These are phyloP conservation scores for Paxillus rubicundulus DNA, from an alignment of 768 basidiomycete species.

Conservation along the genomic window DNA sequence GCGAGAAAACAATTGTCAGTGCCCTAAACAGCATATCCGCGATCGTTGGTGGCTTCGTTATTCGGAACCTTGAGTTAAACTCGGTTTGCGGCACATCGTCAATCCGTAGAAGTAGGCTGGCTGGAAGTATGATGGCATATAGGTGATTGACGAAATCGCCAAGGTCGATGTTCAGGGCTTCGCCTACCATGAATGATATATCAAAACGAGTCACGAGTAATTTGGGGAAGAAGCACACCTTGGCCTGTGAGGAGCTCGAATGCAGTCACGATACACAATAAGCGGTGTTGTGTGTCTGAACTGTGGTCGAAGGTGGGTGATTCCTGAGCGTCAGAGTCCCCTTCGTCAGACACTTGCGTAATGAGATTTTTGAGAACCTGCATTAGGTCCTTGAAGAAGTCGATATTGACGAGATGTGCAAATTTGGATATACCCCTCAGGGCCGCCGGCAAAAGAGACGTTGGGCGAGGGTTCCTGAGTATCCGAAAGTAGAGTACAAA, in stretches of 20 bases:
- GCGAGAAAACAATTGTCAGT: constrained; percentile 77
- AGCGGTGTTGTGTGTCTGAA: constrained; percentile 50
- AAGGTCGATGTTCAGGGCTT: constrained; percentile 96
- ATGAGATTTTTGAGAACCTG: constrained; percentile 80
- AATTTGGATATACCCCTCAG: constrained; percentile 91
- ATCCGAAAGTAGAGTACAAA: constrained; percentile 97
- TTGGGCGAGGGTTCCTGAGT: constrained; percentile 79
- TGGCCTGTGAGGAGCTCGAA: constrained; percentile 96
- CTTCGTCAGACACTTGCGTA: constrained; percentile 44
- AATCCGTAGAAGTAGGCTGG: constrained; percentile 64
- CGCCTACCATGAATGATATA: constrained; percentile 50
- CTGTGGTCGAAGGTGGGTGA: constrained; percentile 33
- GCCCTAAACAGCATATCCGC: constrained; percentile 85
- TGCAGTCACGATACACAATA: constrained; percentile 92
- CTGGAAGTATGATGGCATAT: constrained; percentile 76
- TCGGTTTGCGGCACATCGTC: constrained; percentile 46
- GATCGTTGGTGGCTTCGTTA: constrained; percentile 35
- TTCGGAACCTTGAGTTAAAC: constrained; percentile 24
- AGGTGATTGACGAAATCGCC: constrained; percentile 82
- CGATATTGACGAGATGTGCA: constrained; percentile 95
- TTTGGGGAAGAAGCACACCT: constrained; percentile 46
- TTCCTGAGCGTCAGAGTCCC: constrained; percentile 38
- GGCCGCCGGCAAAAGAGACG: constrained; percentile 79
- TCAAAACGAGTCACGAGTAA: constrained; percentile 9
- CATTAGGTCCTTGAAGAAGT: constrained; percentile 97